Conservation (phyloP, 1,284 basidiomycete genomes). For the Cryptococcus sp. region DNA sequence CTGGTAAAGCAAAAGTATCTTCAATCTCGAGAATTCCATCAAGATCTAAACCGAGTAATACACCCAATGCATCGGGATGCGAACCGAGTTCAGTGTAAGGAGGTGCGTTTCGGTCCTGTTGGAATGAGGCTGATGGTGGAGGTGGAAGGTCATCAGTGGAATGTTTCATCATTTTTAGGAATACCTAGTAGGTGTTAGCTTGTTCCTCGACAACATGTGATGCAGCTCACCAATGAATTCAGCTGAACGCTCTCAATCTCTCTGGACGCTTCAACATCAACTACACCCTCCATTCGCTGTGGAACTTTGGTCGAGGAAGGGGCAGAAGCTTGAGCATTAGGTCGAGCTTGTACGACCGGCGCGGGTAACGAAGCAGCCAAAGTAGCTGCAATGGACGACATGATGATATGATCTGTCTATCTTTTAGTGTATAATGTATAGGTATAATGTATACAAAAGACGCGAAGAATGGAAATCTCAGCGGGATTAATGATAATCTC, state of each 20-base stretch:
- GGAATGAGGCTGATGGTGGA: slow-evolving; percentile 28
- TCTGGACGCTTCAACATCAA: slow-evolving; percentile 85
- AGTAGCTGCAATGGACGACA: slow-evolving; percentile 72
- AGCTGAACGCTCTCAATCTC: slow-evolving; percentile 71
- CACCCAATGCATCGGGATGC: slow-evolving; percentile 65
- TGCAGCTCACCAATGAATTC: slow-evolving; percentile 68
- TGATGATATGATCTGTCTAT: slow-evolving; percentile 2
- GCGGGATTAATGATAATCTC: not conserved
- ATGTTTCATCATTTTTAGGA: slow-evolving; percentile 86
- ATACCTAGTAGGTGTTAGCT: slow-evolving; percentile 56
- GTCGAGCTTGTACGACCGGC: slow-evolving; percentile 53
- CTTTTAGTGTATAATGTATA: not conserved
- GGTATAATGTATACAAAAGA: not conserved
- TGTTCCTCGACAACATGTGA: not conserved
- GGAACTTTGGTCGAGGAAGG: slow-evolving; percentile 58
- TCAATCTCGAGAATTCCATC: slow-evolving; percentile 87
- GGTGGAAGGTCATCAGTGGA: slow-evolving; percentile 47
- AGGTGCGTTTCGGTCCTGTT: slow-evolving; percentile 40
- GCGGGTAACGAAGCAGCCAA: slow-evolving; percentile 77
- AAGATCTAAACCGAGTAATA: slow-evolving; percentile 85
- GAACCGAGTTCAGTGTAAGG: slow-evolving; percentile 38
- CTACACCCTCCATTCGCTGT: slow-evolving; percentile 78
- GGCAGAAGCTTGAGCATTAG: slow-evolving; percentile 57
- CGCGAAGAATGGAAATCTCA: not conserved
- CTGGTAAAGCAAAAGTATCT: slow-evolving; percentile 80